phyloP scores from a whole-genome alignment of 2,329 filamentous ascomycete genomes.

The Metarhizium album region DNA sequence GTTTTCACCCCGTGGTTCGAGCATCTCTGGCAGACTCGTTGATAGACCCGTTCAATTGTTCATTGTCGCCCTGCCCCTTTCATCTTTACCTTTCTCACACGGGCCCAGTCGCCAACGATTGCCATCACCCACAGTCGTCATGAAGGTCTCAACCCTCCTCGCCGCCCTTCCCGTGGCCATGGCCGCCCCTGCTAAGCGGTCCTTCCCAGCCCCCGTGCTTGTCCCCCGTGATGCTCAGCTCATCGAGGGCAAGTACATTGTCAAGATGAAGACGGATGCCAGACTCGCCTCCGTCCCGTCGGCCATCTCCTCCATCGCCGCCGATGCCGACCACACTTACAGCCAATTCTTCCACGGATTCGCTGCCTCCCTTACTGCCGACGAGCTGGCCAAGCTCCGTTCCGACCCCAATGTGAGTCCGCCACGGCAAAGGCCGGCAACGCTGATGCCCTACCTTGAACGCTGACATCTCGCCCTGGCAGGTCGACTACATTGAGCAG shows the following conservation, averaged over 20 bases:
- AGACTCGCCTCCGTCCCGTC: conserved; percentile 13
- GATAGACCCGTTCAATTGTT: not conserved
- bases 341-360: conserved; percentile 18
- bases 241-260: conserved; percentile 26
- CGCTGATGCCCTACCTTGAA: not conserved
- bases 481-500: conserved; percentile 28
- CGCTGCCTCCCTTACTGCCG: conserved; percentile 14
- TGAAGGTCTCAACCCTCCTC: conserved; percentile 23
- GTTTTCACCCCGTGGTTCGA: not conserved
- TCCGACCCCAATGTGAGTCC: conserved; percentile 16
- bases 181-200: conserved; percentile 20
- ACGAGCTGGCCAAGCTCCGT: conserved; percentile 16
- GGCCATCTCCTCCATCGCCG: conserved; percentile 17
- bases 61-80: not conserved
- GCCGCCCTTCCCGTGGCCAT: conserved; percentile 21
- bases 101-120: conserved; percentile 7
- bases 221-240: conserved; percentile 19
- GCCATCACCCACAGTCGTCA: conserved; percentile 6
- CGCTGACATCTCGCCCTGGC: not conserved
- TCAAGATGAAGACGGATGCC: conserved; percentile 22
- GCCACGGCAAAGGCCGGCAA: not conserved
- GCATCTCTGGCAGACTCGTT: not conserved
- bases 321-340: conserved; percentile 23
- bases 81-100: not conserved
- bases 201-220: conserved; percentile 23